Percentiles rank a stretch among this genome's conserved stretches.
These are phyloP conservation scores for Colletotrichum zoysiae DNA, from an alignment of 2,329 filamentous ascomycete genomes.

Conservation along the genomic window DNA sequence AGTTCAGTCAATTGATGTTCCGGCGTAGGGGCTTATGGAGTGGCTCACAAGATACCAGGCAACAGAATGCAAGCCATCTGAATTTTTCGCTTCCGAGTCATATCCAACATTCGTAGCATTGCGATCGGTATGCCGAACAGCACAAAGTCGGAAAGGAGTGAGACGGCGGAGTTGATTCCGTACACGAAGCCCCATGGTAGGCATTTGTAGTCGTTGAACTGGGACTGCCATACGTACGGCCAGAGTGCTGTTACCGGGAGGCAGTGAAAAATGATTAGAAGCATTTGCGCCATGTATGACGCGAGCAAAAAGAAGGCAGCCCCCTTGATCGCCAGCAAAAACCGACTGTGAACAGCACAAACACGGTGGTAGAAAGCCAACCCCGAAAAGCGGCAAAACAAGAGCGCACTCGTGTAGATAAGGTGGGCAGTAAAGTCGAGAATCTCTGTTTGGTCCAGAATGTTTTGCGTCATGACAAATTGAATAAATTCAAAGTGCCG, in stretches of 20 bases:
- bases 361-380: conserved; percentile 65
- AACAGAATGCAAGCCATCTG: conserved; percentile 61
- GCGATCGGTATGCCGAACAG: conserved; percentile 64
- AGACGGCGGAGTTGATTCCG: conserved; percentile 62
- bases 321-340: conserved; percentile 52
- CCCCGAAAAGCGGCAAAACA: conserved; percentile 64
- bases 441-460: conserved; percentile 58
- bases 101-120: conserved; percentile 60
- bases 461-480: conserved; percentile 58
- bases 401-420: conserved; percentile 63
- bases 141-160: conserved; percentile 62
- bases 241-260: conserved; percentile 62
- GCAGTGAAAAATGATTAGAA: conserved; percentile 65
- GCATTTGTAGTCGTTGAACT: conserved; percentile 56
- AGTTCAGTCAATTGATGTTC: neutral
- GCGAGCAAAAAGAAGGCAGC: conserved; percentile 54
- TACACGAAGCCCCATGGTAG: conserved; percentile 65
- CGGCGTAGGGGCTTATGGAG: too few species aligned
- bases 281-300: conserved; percentile 61
- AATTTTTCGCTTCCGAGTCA: conserved; percentile 59
- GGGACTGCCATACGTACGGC: conserved; percentile 63
- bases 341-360: conserved; percentile 53
- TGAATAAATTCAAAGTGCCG: conserved; percentile 60
- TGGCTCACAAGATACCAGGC: conserved; percentile 61
- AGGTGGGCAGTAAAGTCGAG: conserved; percentile 65